Base-by-base conservation (phyloP, 305 asterid species). In the Vinca major region DNA sequence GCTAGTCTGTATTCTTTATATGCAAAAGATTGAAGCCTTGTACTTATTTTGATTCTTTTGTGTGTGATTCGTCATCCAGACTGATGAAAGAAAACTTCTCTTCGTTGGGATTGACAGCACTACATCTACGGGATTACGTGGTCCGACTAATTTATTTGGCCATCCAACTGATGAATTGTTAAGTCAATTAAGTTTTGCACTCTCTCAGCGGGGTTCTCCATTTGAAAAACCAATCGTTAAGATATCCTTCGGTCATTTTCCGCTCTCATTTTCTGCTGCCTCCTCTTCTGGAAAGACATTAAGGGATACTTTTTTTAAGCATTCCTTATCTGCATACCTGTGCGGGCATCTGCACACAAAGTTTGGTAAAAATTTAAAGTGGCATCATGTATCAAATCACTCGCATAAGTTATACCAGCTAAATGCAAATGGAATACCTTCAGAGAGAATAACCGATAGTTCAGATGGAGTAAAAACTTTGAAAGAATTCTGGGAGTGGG, bases 81-180 rank as follows among this genome's bases (percentile, higher is more conserved):
- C 90, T 21, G 78, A 82, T 77, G 81, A 79, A 73, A 75, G 96
- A 77, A 84, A 85, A 70, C 75, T 84, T 75, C 93, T 88, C 74
- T 94, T 94, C 54, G 92, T 91, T 53, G 96, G 96, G 68, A 80
- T 94, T 73, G 99, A 94, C 79, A 85, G 96, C 88, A 80, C 95
- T 0, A 80, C 71, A 74, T 67, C 86, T 74, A 70, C 83, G 50
- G 99, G 97, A 4, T 85, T 94, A 68, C 89, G 95, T 5, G 97
- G 97, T 76, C 99, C 99, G 36, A 91, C 99, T 17, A 91, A 94
- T 78, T 77, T 94, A 69, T 94, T 94, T 78, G 99, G 99, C 65
- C 99, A 94, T 80, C 96, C 99, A 20, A 91, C 95, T 7, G 96
- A 94, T 77, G 80, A 91, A 74, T 75, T 91, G 43, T 77, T 94